Percentiles rank a stretch among this genome's conserved stretches.
These are phyloP conservation scores for Russula vinacea DNA, from an alignment of 768 basidiomycete genomes.

Conservation along the genomic window DNA sequence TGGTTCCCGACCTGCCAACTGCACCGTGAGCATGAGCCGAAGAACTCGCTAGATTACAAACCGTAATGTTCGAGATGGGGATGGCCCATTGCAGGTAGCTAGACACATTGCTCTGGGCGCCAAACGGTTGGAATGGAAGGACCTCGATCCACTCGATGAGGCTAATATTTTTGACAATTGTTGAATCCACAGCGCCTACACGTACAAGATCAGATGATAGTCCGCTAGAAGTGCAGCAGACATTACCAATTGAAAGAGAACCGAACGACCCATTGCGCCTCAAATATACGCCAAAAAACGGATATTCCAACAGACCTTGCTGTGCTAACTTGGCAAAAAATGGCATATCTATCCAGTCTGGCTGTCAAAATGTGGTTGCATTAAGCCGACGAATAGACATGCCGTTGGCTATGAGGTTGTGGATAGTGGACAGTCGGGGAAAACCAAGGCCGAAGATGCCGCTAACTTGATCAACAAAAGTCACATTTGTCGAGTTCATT, in stretches of 20 bases:
- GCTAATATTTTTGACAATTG: conserved; percentile 58
- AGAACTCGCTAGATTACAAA: conserved; percentile 35
- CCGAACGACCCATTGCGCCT: conserved; percentile 55
- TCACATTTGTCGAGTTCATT: conserved; percentile 59
- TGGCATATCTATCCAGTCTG: conserved; percentile 50
- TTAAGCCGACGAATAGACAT: conserved; percentile 26
- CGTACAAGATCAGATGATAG: conserved; percentile 9
- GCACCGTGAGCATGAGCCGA: background rate
- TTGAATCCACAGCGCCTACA: conserved; percentile 70
- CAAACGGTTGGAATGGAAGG: conserved; percentile 67
- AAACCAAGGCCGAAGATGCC: conserved; percentile 78
- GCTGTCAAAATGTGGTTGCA: conserved; percentile 8
- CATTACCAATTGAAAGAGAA: conserved; percentile 59
- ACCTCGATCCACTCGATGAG: conserved; percentile 72
- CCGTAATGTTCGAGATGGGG: conserved; percentile 53
- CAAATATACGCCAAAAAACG: conserved; percentile 70
- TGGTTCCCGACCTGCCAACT: conserved; percentile 14
- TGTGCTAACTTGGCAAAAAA: conserved; percentile 63
- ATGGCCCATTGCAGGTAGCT: conserved; percentile 79
- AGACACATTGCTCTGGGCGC: conserved; percentile 52
- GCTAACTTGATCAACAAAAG: conserved; percentile 59
- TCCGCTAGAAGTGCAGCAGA: conserved; percentile 2
- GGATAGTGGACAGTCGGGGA: conserved; percentile 64
- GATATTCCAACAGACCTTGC: conserved; percentile 65
- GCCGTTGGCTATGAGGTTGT: conserved; percentile 49